Evolutionary conservation across 768 basidiomycete species (phyloP).

Genomic region (Boletus pseudo-olivaceus): DNA sequence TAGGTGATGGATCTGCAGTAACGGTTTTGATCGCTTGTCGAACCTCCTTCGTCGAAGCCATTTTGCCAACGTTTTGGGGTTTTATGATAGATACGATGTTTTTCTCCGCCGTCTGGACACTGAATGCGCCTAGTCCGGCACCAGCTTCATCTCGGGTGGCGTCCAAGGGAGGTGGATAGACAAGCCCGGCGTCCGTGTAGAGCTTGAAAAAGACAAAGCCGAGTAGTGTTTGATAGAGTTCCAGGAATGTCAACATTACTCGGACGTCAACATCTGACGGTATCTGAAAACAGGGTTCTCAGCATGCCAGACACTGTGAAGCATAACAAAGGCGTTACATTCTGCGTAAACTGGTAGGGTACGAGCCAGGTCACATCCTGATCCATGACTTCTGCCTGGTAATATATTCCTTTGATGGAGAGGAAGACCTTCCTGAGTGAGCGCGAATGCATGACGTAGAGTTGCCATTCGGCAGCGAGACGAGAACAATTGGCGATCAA

Average conservation of each 20-base stretch:
- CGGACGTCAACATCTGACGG: conserved; percentile 95
- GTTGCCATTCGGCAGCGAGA: conserved; percentile 92
- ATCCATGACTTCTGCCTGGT: conserved; percentile 92
- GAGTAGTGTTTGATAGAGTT: conserved; percentile 94
- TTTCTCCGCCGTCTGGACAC: conserved; percentile 51
- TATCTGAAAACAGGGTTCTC: conserved; percentile 48
- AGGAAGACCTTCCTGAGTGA: conserved; percentile 88
- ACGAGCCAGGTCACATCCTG: conserved; percentile 95
- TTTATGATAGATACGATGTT: conserved; percentile 18
- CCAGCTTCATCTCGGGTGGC: conserved; percentile 74
- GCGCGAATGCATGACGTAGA: conserved; percentile 87
- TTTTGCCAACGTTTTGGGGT: conserved; percentile 23
- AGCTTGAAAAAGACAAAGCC: conserved; percentile 97
- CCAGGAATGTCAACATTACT: conserved; percentile 96
- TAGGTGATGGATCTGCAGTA: conserved; percentile 14
- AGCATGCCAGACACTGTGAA: conserved; percentile 1
- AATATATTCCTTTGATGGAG: conserved; percentile 97
- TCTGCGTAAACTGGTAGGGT: conserved; percentile 96
- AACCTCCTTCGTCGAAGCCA: conserved; percentile 55
- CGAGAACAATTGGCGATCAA: conserved; percentile 89
- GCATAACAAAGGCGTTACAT: conserved; percentile 44
- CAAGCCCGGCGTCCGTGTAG: conserved; percentile 89
- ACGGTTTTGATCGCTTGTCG: conserved; percentile 49
- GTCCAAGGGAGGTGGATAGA: conserved; percentile 95
- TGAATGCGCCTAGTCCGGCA: conserved; percentile 88